Percentiles rank a stretch among this genome's conserved stretches.
phyloP scores from a whole-genome alignment of 1,284 basidiomycete species.

The Pulchroboletus neoregius region DNA sequence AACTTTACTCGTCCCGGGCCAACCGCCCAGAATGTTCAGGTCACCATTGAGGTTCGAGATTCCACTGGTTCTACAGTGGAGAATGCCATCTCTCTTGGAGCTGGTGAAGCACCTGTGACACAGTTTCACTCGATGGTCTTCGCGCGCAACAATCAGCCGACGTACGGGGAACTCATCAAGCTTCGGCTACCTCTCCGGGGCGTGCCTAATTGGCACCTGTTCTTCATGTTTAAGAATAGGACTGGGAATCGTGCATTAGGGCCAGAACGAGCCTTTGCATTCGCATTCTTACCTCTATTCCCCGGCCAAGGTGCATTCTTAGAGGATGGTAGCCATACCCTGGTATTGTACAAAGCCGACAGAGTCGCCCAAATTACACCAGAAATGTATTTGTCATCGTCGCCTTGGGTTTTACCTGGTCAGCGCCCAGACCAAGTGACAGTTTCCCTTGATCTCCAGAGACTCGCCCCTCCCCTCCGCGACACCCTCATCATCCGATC shows the following conservation, averaged over 20 bases:
- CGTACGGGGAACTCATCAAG: slow-evolving; percentile 93
- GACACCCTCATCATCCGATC: slow-evolving; percentile 84
- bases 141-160: slow-evolving; percentile 79
- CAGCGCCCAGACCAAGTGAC: slow-evolving; percentile 57
- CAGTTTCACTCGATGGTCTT: slow-evolving; percentile 91
- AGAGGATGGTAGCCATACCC: slow-evolving; percentile 85
- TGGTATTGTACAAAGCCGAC: slow-evolving; percentile 81
- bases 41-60: slow-evolving; percentile 85
- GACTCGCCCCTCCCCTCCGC: slow-evolving; percentile 62
- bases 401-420: slow-evolving; percentile 53
- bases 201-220: slow-evolving; percentile 83
- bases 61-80: slow-evolving; percentile 72
- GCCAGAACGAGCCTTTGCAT: slow-evolving; percentile 82
- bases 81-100: slow-evolving; percentile 76
- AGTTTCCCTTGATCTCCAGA: slow-evolving; percentile 61
- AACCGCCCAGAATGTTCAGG: slow-evolving; percentile 75
- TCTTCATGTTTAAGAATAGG: slow-evolving; percentile 90
- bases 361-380: slow-evolving; percentile 54
- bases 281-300: slow-evolving; percentile 88
- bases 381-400: slow-evolving; percentile 67
- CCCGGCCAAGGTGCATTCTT: slow-evolving; percentile 77
- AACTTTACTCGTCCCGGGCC: slow-evolving; percentile 57
- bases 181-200: slow-evolving; percentile 70
- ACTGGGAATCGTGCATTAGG: slow-evolving; percentile 49
- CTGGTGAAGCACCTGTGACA: slow-evolving; percentile 77